Evolutionary conservation across 306 rosid genomes (phyloP), one percentile per base, ranked within the genome.

Genomic region (Acacia crassicarpa): DNA sequence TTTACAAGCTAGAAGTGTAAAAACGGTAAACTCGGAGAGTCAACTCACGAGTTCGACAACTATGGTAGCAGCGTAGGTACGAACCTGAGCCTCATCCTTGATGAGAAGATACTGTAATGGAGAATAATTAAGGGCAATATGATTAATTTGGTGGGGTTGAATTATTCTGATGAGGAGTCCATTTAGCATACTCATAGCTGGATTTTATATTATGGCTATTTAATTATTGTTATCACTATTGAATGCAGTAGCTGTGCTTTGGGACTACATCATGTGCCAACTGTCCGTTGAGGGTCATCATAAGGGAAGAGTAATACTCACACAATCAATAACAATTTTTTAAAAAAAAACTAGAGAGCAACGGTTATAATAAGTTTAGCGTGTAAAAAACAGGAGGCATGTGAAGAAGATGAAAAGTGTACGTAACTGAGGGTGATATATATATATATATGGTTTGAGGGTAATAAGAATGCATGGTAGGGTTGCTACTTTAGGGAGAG

Each of bases 281-380:
- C 70, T 58, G 83, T 74, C 54, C 41, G 83, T 74, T 59, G 82
- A 80, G 89, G 87, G 67, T 81, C 77, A 51, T 66, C 80, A 77
- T 83, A 56, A 2, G n/a, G 8, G 6, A 38, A 38, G 41, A 38
- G 41, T 56, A 56, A 20, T 56, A n/a, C 62, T 8, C 62, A 9
- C 62, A 56, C 27, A 19, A n/a, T 56, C 11, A n/a, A n/a, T 56
- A 56, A 19, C 1, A 56, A 6, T 7, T 19, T 4, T 7, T 19
- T 4, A 0, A 51, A 17, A 6, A 48, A 12, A 53, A 53, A 19
- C 19, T 14, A 16, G 8, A 22, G 15, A 8, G 65, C 65, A 51
- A 51, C 8, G 7, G 16, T 14, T 5, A 49, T 49, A 51, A 48
- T 4, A 46, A 48, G 53, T 48, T 48, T 9, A 48, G 53, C 16